Percentiles rank a stretch among this genome's conserved stretches.
phyloP scores from a whole-genome alignment of 2,329 filamentous ascomycete genomes.

The Aaosphaeria pasadenensis region DNA sequence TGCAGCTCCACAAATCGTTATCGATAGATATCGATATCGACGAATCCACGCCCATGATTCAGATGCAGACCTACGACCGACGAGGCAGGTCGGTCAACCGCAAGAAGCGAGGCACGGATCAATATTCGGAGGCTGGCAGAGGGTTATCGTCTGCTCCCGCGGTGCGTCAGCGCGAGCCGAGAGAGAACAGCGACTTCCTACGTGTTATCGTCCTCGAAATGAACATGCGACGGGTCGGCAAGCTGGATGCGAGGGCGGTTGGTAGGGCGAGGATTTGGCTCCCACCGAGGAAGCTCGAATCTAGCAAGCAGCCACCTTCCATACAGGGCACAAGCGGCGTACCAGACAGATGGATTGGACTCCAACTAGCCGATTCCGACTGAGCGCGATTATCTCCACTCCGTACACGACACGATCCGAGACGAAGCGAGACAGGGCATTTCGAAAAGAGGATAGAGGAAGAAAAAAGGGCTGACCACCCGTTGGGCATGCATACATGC shows the following conservation, averaged over 20 bases:
- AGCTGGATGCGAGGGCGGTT: constrained; percentile 54
- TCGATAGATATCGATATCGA: constrained; percentile 32
- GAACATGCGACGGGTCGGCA: constrained; percentile 64
- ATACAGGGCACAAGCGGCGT: constrained; percentile 23
- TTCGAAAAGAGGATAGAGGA: too few relatives aligned
- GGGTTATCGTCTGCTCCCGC: constrained; percentile 40
- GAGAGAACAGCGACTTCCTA: constrained; percentile 63
- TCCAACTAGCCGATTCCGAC: not conserved
- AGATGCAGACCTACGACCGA: constrained; percentile 60
- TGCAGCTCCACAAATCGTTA: constrained; percentile 38
- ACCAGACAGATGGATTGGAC: constrained; percentile 35
- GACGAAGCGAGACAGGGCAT: too few relatives aligned
- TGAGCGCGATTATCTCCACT: too few relatives aligned
- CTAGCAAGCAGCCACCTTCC: constrained; percentile 20
- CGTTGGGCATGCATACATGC: too few relatives aligned
- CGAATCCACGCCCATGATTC: constrained; percentile 54
- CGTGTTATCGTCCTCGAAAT: constrained; percentile 64
- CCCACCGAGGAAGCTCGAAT: constrained; percentile 50
- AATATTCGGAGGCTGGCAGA: constrained; percentile 43
- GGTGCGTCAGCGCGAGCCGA: constrained; percentile 58
- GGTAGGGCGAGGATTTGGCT: constrained; percentile 60
- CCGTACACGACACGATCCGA: too few relatives aligned
- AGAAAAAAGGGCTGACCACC: too few relatives aligned
- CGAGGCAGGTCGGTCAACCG: constrained; percentile 27
- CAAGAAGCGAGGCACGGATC: constrained; percentile 28